Evolutionary conservation across 1,284 basidiomycete species (phyloP).

Genomic region (Tranzscheliella williamsii): DNA sequence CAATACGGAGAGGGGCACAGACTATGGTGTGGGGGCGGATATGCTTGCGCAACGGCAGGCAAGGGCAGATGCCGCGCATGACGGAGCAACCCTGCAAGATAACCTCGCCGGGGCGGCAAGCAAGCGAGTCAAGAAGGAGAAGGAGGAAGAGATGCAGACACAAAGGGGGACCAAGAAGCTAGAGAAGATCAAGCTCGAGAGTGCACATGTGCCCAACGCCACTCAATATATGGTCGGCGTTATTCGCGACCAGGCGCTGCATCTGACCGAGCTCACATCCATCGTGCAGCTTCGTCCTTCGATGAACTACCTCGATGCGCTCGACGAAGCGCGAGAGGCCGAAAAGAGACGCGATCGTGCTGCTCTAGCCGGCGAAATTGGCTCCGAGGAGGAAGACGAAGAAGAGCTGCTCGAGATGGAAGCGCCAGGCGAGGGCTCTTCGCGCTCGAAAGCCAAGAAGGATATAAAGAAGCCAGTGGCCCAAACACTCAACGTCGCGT

Average conservation of each 20-base stretch:
- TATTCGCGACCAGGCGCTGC: slow-evolving; percentile 52
- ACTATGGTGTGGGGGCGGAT: slow-evolving; percentile 39
- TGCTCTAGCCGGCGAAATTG: slow-evolving; percentile 23
- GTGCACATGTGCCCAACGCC: slow-evolving; percentile 45
- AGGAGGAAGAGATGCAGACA: slow-evolving; percentile 18
- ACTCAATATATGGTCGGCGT: slow-evolving; percentile 59
- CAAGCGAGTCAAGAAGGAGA: slow-evolving; percentile 28
- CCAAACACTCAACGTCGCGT: slow-evolving; percentile 50
- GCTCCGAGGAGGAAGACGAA: slow-evolving; percentile 45
- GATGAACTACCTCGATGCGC: slow-evolving; percentile 57
- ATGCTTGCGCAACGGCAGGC: slow-evolving; percentile 39
- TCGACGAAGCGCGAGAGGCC: slow-evolving; percentile 44
- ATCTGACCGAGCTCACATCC: slow-evolving; percentile 51
- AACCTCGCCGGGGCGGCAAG: slow-evolving; percentile 6
- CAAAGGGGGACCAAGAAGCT: slow-evolving; percentile 38
- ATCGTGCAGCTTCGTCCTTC: slow-evolving; percentile 56
- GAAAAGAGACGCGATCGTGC: slow-evolving; percentile 48
- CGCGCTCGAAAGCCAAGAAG: slow-evolving; percentile 27
- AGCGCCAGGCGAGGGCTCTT: slow-evolving; percentile 19
- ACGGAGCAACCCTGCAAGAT: slow-evolving; percentile 8
- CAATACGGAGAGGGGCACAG: slow-evolving; percentile 48
- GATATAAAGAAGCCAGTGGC: slow-evolving; percentile 33
- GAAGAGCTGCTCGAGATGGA: slow-evolving; percentile 41
- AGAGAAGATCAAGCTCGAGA: slow-evolving; percentile 54
- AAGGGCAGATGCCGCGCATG: slow-evolving; percentile 27